Evolutionary conservation across 805 yeast genomes (phyloP), one percentile per base, ranked within the genome.

Genomic region (Myxozyma monticola): DNA sequence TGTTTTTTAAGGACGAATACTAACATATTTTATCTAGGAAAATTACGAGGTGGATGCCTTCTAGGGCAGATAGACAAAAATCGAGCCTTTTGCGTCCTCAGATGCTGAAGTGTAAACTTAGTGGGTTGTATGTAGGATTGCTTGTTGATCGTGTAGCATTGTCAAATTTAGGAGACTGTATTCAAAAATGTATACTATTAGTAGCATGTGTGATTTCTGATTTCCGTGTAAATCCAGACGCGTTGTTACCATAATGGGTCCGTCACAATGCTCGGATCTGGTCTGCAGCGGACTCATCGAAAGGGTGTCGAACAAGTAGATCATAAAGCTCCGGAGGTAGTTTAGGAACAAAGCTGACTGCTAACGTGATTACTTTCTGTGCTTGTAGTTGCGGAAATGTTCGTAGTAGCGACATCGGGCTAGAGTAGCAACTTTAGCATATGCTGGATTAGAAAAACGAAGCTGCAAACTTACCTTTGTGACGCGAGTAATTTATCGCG

Each of bases 331-430:
- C 70, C 28, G 76, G 78, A 0, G 96, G 95, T 5, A 89, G 68
- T 61, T 80, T 80, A 6, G 90, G 84, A 3, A 88, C 78, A 57
- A 88, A 85, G 45, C 93, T 87, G 34, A 89, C 76, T 36, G 91
- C 84, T 18, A 89, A 69, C 60, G 85, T 84, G 22, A 88, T 85
- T 37, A 88, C 79, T 58, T 85, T 88, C 50, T 78, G 78, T 12
- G 90, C 86, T 46, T 84, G 80, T 49, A 89, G 69, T 2, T 70
- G 70, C 0, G 96, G 96, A 56, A 88, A 80, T 49, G 80, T 84
- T 46, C 95, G 71, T 43, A 89, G 67, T 17, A 85, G 65, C 37
- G 80, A 73, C 88, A 88, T 88, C 10, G 96, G 96, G 43, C 68
- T 57, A 20, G 4, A 18, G 10, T 12, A 5, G 30, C 18, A 24